Evolutionary conservation across 1,284 basidiomycete species (phyloP).

Genomic region (Vanrija sp.): DNA sequence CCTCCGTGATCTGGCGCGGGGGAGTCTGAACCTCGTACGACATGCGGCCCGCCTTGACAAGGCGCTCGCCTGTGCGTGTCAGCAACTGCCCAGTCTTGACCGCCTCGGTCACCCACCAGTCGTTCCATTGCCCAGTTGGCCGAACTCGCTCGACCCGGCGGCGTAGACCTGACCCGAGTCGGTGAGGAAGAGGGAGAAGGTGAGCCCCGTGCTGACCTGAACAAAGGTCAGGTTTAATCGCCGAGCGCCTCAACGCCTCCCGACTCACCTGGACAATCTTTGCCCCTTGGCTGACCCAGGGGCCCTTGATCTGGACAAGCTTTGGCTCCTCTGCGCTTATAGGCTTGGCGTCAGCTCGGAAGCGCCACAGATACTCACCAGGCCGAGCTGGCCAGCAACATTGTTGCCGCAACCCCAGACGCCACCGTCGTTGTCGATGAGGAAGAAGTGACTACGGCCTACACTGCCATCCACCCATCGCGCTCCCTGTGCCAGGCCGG

Average conservation of each 20-base stretch:
- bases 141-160: conserved; percentile 86
- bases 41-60: conserved; percentile 75
- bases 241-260: conserved; percentile 50
- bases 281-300: conserved; percentile 34
- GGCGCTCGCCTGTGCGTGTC: conserved; percentile 57
- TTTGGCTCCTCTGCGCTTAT: conserved; percentile 15
- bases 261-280: conserved; percentile 56
- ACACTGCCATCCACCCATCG: conserved; percentile 76
- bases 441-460: conserved; percentile 73
- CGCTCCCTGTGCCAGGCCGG: conserved; percentile 60
- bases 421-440: conserved; percentile 74
- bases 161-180: conserved; percentile 80
- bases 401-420: conserved; percentile 84
- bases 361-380: conserved; percentile 21
- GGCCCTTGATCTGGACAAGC: conserved; percentile 32
- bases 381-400: conserved; percentile 63
- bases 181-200: conserved; percentile 77
- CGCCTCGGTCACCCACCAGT: conserved; percentile 55
- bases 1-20: conserved; percentile 66
- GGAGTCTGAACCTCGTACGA: conserved; percentile 73
- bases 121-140: conserved; percentile 84
- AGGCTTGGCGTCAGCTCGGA: conserved; percentile 13
- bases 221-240: too few species aligned
- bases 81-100: not conserved
- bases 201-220: conserved; percentile 66